These are phyloP conservation scores for Xylaria hypoxylon DNA, from an alignment of 2,329 filamentous ascomycete species.

Conservation along the genomic window DNA sequence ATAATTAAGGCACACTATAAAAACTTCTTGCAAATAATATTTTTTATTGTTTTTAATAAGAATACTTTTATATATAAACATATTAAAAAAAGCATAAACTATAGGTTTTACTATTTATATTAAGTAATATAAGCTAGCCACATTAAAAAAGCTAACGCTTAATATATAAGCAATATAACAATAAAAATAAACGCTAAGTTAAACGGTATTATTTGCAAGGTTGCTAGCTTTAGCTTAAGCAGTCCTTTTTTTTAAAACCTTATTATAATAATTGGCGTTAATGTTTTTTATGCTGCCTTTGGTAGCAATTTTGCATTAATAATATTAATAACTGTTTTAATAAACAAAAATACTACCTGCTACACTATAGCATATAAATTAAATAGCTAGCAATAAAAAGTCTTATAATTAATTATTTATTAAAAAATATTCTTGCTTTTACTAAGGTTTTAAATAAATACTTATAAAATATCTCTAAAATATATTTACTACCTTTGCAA, in stretches of 20 bases:
- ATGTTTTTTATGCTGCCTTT: slow-evolving; percentile 86
- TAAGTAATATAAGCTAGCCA: slow-evolving; percentile 81
- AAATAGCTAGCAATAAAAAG: slow-evolving; percentile 85
- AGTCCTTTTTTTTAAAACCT: slow-evolving; percentile 60
- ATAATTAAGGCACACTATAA: slow-evolving; percentile 65
- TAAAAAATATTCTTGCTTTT: slow-evolving; percentile 73
- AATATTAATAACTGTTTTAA: slow-evolving; percentile 86
- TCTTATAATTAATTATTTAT: slow-evolving; percentile 76
- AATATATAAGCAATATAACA: slow-evolving; percentile 92
- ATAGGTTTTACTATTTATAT: slow-evolving; percentile 82
- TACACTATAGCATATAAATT: slow-evolving; percentile 85
- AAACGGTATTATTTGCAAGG: slow-evolving; percentile 78
- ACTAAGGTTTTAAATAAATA: slow-evolving; percentile 71
- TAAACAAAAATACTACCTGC: slow-evolving; percentile 75
- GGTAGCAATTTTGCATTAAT: slow-evolving; percentile 77
- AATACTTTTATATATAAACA: slow-evolving; percentile 80
- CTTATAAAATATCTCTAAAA: slow-evolving; percentile 68
- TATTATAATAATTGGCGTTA: slow-evolving; percentile 89
- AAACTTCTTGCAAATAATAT: slow-evolving; percentile 76
- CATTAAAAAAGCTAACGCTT: slow-evolving; percentile 75
- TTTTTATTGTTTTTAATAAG: slow-evolving; percentile 80
- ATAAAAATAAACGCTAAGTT: slow-evolving; percentile 99
- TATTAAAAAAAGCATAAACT: slow-evolving; percentile 90
- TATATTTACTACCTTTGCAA: slow-evolving; percentile 94
- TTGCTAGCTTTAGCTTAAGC: slow-evolving; percentile 52